Base-by-base conservation (phyloP, 2,329 filamentous ascomycete genomes). In the Clonostachys rhizophaga region DNA sequence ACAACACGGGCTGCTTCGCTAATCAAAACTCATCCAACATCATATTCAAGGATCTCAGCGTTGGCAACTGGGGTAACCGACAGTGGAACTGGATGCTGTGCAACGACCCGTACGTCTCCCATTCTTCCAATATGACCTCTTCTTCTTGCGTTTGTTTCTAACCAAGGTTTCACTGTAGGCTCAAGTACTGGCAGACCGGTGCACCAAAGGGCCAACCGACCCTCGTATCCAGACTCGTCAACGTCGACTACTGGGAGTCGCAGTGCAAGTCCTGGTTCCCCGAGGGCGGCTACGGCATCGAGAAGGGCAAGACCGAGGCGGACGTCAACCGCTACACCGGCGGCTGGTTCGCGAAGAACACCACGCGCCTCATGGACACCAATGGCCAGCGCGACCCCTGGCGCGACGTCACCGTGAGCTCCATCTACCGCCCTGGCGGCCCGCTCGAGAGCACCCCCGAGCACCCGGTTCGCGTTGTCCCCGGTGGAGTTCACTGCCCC, bases 71-170 rank as follows among this genome's bases (percentile, higher is more conserved):
- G 0, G 54, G 65, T 16, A 68, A 77, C 52, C 63, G 78, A 0
- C 76, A 81, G 50, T 85, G 79, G 79, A 58, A 68, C 8, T 85
- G 81, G 80, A 71, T 83, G 61, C 67, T 73, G 2, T 84, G 82
- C 68, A 84, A 84, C 56, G 78, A 84, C 58, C 79, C 81, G 55
- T 58, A 52, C 42, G n/a, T 74, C 79, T 48, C 17, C 20, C 30
- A 35, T 34, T 7, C 44, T 11, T 24, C 35, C 34, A 14, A 12
- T 37, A 42, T n/a, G 7, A 14, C 47, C 79, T 72, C 4, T 17
- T 18, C 10, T 40, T 14, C 44, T 24, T 18, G 30, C 7, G 5
- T 8, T 9, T 13, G 30, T 18, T 18, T 18, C 40, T 49, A 35
- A 42, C 37, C n/a, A n/a, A 24, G 12, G 7, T 20, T n/a, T 41